Evolutionary conservation across 345 rosid species (phyloP), one percentile per base, ranked within the genome.

Genomic region (Hibiscus tridactylites): DNA sequence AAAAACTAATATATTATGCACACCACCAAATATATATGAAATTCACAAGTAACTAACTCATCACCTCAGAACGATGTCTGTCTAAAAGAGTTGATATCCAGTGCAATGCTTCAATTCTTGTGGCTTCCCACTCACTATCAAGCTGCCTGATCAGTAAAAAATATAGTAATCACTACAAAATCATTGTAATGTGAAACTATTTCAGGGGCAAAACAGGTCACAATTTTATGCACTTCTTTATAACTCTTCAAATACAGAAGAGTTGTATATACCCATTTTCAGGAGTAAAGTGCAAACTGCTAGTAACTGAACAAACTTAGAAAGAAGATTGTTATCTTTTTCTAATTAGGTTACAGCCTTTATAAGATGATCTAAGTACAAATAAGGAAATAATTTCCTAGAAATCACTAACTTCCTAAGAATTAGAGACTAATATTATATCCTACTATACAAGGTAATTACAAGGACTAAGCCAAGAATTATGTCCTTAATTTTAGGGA

Each of bases 41-140:
- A 73, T 47, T 35, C 13, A 61, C 65, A 57, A 31, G 35, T 58
- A 71, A 53, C 70, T 44, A 21, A 62, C 9, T 24, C 44, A 42
- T 78, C 80, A 95, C 99, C 99, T 90, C 99, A 63, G 75, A 13
- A 49, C 99, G 96, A 74, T 92, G 92, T 79, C 91, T 85, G 75
- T 82, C 87, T 73, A 95, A 81, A 77, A 95, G 94, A 63, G 94
- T 86, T 69, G 96, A 86, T 79, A 92, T 95, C 99, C 99, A 95
- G 75, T 92, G 88, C 81, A 95, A 81, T 58, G 98, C 97, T 81
- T 95, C 99, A 73, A 90, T 92, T 71, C 98, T 87, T n/a, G 99
- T 92, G 75, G 89, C 94, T 71, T 95, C 99, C 92, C 85, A 85
- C 65, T 90, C 92, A 24, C 90, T 85, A 70, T 81, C 83, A 59